Percentiles rank a stretch among this genome's conserved stretches.
phyloP scores from a whole-genome alignment of 345 rosid species.

The Chamaenerion angustifolium region DNA sequence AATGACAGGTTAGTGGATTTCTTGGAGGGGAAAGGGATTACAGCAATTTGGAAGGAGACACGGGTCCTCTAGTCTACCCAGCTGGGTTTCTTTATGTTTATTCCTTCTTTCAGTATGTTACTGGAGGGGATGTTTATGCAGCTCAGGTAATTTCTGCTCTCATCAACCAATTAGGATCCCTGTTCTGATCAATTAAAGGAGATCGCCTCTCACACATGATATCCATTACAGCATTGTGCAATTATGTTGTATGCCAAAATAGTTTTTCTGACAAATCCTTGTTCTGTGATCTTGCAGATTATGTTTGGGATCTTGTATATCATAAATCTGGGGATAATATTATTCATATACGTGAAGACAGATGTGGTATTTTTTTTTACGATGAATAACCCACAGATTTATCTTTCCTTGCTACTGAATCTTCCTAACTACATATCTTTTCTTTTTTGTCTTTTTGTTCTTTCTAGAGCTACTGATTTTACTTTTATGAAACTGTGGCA shows the following conservation, averaged over 20 bases:
- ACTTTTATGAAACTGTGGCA: conserved; percentile 17
- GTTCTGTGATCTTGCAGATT: conserved; percentile 37
- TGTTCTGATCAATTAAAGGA: neutral
- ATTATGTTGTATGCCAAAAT: neutral
- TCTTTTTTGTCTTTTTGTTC: neutral
- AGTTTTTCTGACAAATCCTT: neutral
- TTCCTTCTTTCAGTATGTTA: conserved; percentile 54
- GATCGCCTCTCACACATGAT: neutral
- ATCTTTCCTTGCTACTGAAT: neutral
- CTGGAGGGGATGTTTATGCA: conserved; percentile 55
- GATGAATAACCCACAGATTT: neutral
- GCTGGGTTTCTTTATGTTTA: conserved; percentile 89
- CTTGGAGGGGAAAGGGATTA: conserved; percentile 88
- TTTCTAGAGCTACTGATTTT: neutral
- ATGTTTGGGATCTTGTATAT: conserved; percentile 68
- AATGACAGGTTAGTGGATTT: conserved; percentile 66
- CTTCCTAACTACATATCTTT: neutral
- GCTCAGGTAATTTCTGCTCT: conserved; percentile 49
- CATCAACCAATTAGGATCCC: neutral
- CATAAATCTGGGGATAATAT: conserved; percentile 52
- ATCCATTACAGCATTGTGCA: neutral
- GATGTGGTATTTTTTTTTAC: conserved; percentile 41
- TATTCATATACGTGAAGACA: conserved; percentile 60
- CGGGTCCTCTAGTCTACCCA: conserved; percentile 93
- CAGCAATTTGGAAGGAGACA: conserved; percentile 73